Evolutionary conservation across 768 basidiomycete genomes (phyloP), one percentile per base, ranked within the genome.

Genomic region (Podaxis sp.): DNA sequence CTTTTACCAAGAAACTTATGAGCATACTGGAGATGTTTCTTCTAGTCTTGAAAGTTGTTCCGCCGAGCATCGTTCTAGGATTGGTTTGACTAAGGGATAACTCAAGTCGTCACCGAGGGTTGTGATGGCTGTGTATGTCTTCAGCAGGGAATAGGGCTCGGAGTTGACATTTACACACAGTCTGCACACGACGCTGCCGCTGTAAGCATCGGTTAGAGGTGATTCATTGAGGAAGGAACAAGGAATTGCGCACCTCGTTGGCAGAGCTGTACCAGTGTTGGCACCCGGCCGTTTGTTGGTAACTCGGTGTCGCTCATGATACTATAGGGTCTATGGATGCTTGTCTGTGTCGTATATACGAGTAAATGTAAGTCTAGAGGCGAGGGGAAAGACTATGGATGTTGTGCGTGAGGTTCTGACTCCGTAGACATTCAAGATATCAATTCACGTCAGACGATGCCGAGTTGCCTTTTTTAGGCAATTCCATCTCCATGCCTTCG

Each of bases 1-100:
- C 28, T 10, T 33, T 33, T 26, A 2, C 40, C 33, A 46, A n/a
- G 56, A 63, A 53, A 17, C 38, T 15, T 56, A 53, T 48, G 65
- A 10, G 77, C 86, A 70, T 70, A 91, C 92, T 56, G 89, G 88
- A 48, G 90, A 88, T 54, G 82, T 77, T 66, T 84, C 77, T 75
- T 95, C 92, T 64, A 94, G 73, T 65, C 84, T 78, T 61, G 82
- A 75, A 26, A 95, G 82, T 64, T 88, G 87, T 63, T 91, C 89
- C 65, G 86, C 81, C 60, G 82, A 81, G 74, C 91, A 93, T 67
- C 83, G 82, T 69, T 89, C 85, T 63, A 95, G 78, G 49, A 95
- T 86, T 49, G 91, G 93, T 70, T 82, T 84, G 65, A 89, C 82
- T 56, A 93, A 78, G 49, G 81, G 77, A 72, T 84, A 89, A 62